Base-by-base conservation (phyloP, 768 basidiomycete species). In the Candolleomyces eurysporus region DNA sequence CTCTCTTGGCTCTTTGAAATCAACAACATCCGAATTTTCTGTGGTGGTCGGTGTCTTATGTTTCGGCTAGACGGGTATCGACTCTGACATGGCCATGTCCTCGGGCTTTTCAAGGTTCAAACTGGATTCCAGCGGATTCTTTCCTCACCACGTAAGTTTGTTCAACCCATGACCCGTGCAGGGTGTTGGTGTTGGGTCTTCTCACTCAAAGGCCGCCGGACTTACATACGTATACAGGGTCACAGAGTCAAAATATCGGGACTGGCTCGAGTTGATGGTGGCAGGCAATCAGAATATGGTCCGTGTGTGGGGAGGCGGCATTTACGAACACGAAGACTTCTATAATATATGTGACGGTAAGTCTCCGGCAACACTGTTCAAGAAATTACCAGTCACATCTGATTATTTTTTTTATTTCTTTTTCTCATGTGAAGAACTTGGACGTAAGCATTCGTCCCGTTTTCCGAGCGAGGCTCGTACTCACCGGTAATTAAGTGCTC, bases 101-200 rank as follows among this genome's bases (percentile, higher is more conserved):
- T 26, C 26, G 30, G 53, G 9, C 57, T 19, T 54, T 17, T 39
- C 16, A 36, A 87, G 88, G 94, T 50, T 91, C 90, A 0, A 95
- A 95, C 72, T 95, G 94, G 93, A 98, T 98, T 66, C 96, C 96
- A 4, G 90, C 90, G 0, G 95, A 98, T 72, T 92, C 88, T 1
- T 94, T 97, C 74, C 72, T 96, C 43, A 96, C 95, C 0, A 87
- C 82, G 91, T 91, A 62, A 48, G 84, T 57, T 32, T 21, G 60
- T 56, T 2, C 26, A 26, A 26, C 26, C 26, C 26, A 26, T 26
- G 26, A 26, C 26, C 26, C 26, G 26, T 26, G 26, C 26, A 26
- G 26, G 26, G 26, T 26, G 26, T 26, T 26, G 26, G 26, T 26
- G 26, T 26, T 26, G 26, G 42, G 10, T 26, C n/a, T 46, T 22